Conservation (phyloP, 768 basidiomycete genomes). For the Agrocybe chaxingu region DNA sequence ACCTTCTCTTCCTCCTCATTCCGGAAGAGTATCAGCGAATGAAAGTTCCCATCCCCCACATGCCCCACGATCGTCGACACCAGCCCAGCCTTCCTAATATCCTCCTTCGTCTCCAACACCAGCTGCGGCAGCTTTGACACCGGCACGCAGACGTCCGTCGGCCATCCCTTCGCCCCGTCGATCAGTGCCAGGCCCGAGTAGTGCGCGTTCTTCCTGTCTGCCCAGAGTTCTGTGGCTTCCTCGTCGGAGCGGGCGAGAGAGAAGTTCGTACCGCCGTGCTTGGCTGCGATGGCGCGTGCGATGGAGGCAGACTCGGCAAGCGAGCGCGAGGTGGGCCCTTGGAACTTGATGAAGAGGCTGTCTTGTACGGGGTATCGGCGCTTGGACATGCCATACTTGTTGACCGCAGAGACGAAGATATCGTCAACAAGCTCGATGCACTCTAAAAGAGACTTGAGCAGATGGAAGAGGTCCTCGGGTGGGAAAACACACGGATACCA, state of each 20-base stretch:
- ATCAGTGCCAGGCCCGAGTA: conserved; percentile 53
- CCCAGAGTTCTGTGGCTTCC: conserved; percentile 75
- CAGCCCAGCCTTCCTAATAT: conserved; percentile 55
- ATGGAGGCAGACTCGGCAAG: conserved; percentile 61
- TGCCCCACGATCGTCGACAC: conserved; percentile 70
- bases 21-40: conserved; percentile 52
- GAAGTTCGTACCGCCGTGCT: conserved; percentile 68
- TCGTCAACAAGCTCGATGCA: conserved; percentile 84
- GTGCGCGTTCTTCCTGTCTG: conserved; percentile 65
- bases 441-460: conserved; percentile 38
- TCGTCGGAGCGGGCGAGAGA: conserved; percentile 57
- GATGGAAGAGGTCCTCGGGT: not conserved
- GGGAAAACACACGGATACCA: conserved; percentile 59
- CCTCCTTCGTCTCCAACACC: conserved; percentile 68
- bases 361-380: conserved; percentile 62
- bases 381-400: conserved; percentile 49
- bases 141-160: conserved; percentile 77
- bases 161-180: conserved; percentile 57
- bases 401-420: conserved; percentile 60
- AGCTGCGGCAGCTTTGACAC: conserved; percentile 63
- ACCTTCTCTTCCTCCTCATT: conserved; percentile 47
- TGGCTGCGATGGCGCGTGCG: conserved; percentile 54
- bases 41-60: conserved; percentile 65
- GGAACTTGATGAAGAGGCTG: conserved; percentile 85
- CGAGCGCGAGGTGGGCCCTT: conserved; percentile 59